Percentiles rank a stretch among this genome's conserved stretches.
Evolutionary conservation across 768 basidiomycete genomes (phyloP).

Genomic region (Coprinopsis strossmayeri): DNA sequence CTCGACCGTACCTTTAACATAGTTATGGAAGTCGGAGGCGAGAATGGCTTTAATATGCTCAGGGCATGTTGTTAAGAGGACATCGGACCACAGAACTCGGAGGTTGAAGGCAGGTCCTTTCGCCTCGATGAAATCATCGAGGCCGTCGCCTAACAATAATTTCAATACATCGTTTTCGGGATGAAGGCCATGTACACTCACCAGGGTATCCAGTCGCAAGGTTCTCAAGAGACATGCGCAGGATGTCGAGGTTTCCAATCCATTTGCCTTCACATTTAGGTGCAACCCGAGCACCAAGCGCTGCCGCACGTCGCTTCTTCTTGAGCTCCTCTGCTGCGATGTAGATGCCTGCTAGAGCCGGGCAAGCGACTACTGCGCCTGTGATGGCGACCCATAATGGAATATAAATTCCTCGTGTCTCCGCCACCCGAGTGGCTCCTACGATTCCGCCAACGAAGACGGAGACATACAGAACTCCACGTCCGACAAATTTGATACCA

Average conservation of each 20-base stretch:
- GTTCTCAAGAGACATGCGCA: conserved; percentile 28
- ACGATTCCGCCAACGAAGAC: conserved; percentile 11
- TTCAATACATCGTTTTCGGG: neutral
- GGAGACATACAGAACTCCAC: conserved; percentile 16
- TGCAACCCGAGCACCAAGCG: conserved; percentile 39
- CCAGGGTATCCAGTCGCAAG: conserved; percentile 45
- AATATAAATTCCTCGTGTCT: conserved; percentile 16
- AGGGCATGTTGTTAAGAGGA: conserved; percentile 43
- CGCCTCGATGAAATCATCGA: conserved; percentile 25
- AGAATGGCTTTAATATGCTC: conserved; percentile 53
- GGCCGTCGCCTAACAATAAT: conserved; percentile 34
- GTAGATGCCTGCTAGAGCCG: conserved; percentile 23
- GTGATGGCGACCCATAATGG: conserved; percentile 33
- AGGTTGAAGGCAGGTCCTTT: conserved; percentile 41
- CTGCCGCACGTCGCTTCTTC: conserved; percentile 32
- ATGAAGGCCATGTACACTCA: conserved; percentile 15
- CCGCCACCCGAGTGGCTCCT: conserved; percentile 10
- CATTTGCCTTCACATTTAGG: conserved; percentile 29
- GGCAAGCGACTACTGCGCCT: conserved; percentile 25
- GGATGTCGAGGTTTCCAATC: conserved; percentile 40
- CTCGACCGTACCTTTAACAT: conserved; percentile 51
- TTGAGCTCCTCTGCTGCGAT: conserved; percentile 22
- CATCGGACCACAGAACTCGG: conserved; percentile 36
- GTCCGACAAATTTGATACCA: conserved; percentile 26
- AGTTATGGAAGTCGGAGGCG: conserved; percentile 52